Conservation (phyloP, 306 rosid species). For the Oxytropis ochrocephala region DNA sequence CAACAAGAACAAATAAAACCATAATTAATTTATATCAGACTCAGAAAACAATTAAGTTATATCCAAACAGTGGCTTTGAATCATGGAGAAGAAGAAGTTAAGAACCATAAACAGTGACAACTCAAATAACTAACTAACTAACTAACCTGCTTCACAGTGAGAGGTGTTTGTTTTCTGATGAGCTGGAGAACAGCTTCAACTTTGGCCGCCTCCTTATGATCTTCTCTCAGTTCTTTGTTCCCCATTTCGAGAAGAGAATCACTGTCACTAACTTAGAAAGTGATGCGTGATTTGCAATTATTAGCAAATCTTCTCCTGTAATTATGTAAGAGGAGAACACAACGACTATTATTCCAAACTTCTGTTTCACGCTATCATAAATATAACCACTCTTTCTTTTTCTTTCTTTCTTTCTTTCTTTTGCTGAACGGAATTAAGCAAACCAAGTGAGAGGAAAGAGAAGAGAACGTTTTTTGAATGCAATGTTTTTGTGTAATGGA, state of each 20-base stretch:
- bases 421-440: not conserved
- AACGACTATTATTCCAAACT: constrained; percentile 56
- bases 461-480: constrained; percentile 26
- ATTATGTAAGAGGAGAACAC: too few relatives aligned
- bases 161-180: constrained; percentile 77
- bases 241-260: constrained; percentile 56
- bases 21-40: not conserved
- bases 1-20: not conserved
- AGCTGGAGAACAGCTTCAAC: constrained; percentile 76
- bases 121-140: not conserved
- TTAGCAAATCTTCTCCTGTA: constrained; percentile 28
- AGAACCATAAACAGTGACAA: not conserved
- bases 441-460: not conserved
- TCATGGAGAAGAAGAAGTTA: not conserved
- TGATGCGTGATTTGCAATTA: constrained; percentile 8
- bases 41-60: too few relatives aligned
- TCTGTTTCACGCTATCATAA: constrained; percentile 73
- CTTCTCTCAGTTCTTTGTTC: constrained; percentile 48
- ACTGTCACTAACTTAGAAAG: not conserved
- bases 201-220: constrained; percentile 29
- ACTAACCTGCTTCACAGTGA: constrained; percentile 69
- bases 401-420: not conserved
- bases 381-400: not conserved
- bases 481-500: not conserved
- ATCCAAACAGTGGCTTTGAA: too few relatives aligned